Evolutionary conservation across 2,329 filamentous ascomycete species (phyloP).

Genomic region (Chrysosporium keratinophilum): DNA sequence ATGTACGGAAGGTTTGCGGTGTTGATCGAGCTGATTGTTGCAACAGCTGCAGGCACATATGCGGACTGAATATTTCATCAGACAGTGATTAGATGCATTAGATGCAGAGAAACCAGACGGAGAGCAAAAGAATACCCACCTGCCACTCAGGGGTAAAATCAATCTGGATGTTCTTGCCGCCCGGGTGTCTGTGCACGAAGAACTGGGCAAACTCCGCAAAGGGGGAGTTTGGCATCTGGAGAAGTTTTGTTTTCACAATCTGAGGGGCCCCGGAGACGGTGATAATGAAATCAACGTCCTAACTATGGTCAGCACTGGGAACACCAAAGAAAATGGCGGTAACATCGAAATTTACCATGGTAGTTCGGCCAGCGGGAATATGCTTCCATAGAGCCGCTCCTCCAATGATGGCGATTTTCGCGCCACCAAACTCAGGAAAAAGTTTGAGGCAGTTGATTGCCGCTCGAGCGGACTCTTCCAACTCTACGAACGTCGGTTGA

Average conservation of each 20-base stretch:
- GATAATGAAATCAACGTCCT: conserved; percentile 13
- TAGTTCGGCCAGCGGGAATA: conserved; percentile 1
- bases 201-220: conserved; percentile 7
- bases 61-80: conserved; percentile 1
- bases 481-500: conserved; percentile 5
- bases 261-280: conserved; percentile 6
- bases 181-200: conserved; percentile 5
- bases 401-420: conserved; percentile 11
- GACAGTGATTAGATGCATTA: background rate
- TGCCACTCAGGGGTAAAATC: conserved; percentile 12
- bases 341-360: background rate
- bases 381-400: conserved; percentile 8
- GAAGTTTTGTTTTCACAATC: conserved; percentile 8
- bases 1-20: conserved; percentile 5
- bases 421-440: conserved; percentile 2
- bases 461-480: conserved; percentile 9
- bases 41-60: conserved; percentile 6
- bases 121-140: conserved; percentile 1
- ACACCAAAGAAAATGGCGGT: background rate
- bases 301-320: background rate
- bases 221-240: conserved; percentile 2
- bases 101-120: background rate
- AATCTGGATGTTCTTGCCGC: conserved; percentile 6
- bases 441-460: conserved; percentile 7
- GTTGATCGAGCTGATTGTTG: background rate